Evolutionary conservation across 768 basidiomycete genomes (phyloP).

Genomic region (Mycena belliarum): DNA sequence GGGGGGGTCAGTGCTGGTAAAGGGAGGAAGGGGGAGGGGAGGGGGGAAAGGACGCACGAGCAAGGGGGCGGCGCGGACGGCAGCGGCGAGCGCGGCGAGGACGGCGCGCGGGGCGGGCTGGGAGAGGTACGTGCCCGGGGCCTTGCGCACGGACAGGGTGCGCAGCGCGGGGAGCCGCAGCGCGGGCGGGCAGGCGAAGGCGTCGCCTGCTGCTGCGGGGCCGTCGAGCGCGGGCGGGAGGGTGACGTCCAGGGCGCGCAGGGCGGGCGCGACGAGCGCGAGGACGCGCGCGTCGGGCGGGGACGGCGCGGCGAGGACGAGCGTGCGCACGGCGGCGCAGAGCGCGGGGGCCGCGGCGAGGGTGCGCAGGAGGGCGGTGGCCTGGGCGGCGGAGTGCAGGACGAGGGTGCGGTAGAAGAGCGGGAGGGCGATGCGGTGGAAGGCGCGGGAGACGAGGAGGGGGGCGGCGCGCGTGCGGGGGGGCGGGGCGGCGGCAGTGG

Average conservation of each 20-base stretch:
- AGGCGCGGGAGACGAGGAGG: too few relatives aligned
- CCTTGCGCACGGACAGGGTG: constrained; percentile 56
- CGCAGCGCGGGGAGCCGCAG: constrained; percentile 32
- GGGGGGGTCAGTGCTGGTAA: too few relatives aligned
- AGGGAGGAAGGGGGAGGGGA: not conserved
- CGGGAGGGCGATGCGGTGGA: too few relatives aligned
- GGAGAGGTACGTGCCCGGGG: constrained; percentile 53
- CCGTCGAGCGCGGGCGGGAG: constrained; percentile 27
- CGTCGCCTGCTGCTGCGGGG: constrained; percentile 5
- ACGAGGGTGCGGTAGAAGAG: too few relatives aligned
- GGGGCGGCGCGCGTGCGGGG: too few relatives aligned
- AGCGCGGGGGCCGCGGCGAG: too few relatives aligned
- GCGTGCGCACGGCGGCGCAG: too few relatives aligned
- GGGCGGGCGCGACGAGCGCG: constrained; percentile 11
- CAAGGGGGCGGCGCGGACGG: constrained; percentile 42
- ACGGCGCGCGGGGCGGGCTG: constrained; percentile 46
- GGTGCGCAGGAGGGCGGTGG: too few relatives aligned
- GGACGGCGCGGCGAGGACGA: constrained; percentile 46
- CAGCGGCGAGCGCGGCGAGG: constrained; percentile 46
- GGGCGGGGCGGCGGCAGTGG: too few relatives aligned
- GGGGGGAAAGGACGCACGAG: constrained; percentile 42
- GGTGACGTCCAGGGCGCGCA: constrained; percentile 37
- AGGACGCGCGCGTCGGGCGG: constrained; percentile 42
- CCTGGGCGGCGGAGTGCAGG: too few relatives aligned
- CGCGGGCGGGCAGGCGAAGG: constrained; percentile 21